phyloP scores from a whole-genome alignment of 331 rosid genomes.

The Rhamnella rubrinervis region DNA sequence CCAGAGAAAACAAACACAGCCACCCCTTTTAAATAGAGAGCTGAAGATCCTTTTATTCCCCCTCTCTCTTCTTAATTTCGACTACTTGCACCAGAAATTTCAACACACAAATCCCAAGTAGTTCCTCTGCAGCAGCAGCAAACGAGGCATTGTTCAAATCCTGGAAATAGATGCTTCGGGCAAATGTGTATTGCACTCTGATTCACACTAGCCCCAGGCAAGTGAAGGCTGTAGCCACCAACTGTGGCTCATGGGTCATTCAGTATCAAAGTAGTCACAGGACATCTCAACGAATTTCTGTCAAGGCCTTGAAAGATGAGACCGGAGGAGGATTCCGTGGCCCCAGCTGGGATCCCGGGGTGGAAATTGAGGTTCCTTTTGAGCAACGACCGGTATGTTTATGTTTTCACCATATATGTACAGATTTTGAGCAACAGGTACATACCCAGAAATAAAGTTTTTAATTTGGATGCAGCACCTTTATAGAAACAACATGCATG shows the following conservation, averaged over 20 bases:
- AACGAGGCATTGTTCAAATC: slow-evolving; percentile 18
- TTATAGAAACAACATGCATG: too few relatives aligned
- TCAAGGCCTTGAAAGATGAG: slow-evolving; percentile 70
- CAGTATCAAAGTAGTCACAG: slow-evolving; percentile 37
- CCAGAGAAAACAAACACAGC: slow-evolving; percentile 21
- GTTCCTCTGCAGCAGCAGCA: slow-evolving; percentile 3
- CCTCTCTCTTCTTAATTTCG: slow-evolving; percentile 8
- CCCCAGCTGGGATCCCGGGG: slow-evolving; percentile 81
- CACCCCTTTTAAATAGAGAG: slow-evolving; percentile 12
- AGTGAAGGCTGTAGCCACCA: slow-evolving; percentile 34
- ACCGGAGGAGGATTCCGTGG: slow-evolving; percentile 69
- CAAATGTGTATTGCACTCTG: slow-evolving; percentile 62
- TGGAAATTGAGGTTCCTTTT: slow-evolving; percentile 89
- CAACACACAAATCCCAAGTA: slow-evolving; percentile 16
- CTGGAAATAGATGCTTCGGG: slow-evolving; percentile 59
- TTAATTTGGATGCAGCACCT: too few relatives aligned
- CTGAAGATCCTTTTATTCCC: slow-evolving; percentile 19
- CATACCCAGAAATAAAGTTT: too few relatives aligned
- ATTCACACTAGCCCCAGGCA: slow-evolving; percentile 38
- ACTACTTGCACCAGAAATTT: slow-evolving; percentile 1
- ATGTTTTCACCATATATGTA: not conserved
- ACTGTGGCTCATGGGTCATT: slow-evolving; percentile 49
- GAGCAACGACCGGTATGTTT: slow-evolving; percentile 92
- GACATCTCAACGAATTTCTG: slow-evolving; percentile 31
- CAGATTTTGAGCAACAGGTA: not conserved